A percentile compares a stretch with the other conserved stretches of the same genome.
Evolutionary conservation across 768 basidiomycete genomes (phyloP).

Genomic region (Rhizopogon vinicolor): DNA sequence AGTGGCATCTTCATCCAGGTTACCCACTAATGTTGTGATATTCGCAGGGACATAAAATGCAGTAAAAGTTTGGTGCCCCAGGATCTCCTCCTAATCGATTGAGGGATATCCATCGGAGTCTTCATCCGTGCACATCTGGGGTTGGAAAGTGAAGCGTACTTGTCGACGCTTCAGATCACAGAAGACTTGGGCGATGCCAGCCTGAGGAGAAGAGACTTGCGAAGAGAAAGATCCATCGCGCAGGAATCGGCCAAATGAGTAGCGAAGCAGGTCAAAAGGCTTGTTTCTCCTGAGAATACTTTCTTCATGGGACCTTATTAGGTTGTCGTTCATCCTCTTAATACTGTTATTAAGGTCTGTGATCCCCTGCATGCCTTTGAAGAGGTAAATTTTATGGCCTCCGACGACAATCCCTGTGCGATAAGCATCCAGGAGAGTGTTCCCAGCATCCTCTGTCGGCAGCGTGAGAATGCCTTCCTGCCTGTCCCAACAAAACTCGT

Average conservation of each 20-base stretch:
- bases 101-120: background rate
- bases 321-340: conserved; percentile 22
- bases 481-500: conserved; percentile 8
- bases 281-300: conserved; percentile 2
- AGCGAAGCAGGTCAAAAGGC: conserved; percentile 18
- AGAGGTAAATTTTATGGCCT: conserved; percentile 17
- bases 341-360: conserved; percentile 9
- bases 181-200: conserved; percentile 24
- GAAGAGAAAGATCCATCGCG: conserved; percentile 30
- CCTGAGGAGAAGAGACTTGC: conserved; percentile 13
- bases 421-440: conserved; percentile 21
- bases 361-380: conserved; percentile 12
- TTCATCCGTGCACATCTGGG: conserved; percentile 3
- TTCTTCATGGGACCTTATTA: conserved; percentile 15
- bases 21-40: conserved; percentile 18
- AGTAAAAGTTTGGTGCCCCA: background rate
- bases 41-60: conserved; percentile 16
- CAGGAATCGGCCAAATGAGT: conserved; percentile 33
- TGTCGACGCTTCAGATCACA: conserved; percentile 28
- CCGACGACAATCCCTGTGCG: conserved; percentile 19
- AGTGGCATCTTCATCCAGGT: conserved; percentile 3
- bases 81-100: background rate
- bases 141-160: conserved; percentile 23
- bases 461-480: conserved; percentile 28
- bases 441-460: conserved; percentile 15